Conservation (phyloP, 148 eudicot genomes). For the Heliosperma pusillum region DNA sequence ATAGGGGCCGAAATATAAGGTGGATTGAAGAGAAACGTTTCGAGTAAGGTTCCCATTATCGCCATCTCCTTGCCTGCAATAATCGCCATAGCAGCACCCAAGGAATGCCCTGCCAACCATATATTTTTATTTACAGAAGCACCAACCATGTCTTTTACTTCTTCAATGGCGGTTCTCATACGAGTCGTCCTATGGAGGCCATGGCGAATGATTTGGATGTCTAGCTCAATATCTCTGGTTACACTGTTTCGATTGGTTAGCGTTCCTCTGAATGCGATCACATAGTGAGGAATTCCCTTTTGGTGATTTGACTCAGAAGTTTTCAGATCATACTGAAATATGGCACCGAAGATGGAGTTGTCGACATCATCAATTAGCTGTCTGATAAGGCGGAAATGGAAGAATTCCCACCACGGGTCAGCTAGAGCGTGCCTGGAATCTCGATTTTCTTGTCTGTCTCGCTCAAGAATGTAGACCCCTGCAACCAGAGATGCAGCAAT, state of each 20-base stretch:
- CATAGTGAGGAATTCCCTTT: slow-evolving; percentile 45
- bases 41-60: slow-evolving; percentile 34
- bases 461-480: slow-evolving; percentile 64
- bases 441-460: slow-evolving; percentile 52
- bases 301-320: neutral
- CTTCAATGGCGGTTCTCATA: slow-evolving; percentile 29
- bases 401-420: slow-evolving; percentile 69
- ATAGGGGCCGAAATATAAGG: slow-evolving; percentile 53
- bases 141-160: slow-evolving; percentile 24
- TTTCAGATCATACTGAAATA: slow-evolving; percentile 40
- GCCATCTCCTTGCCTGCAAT: slow-evolving; percentile 54
- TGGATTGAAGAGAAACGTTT: slow-evolving; percentile 72
- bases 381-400: slow-evolving; percentile 37
- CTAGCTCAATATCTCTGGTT: slow-evolving; percentile 44
- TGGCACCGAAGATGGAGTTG: slow-evolving; percentile 52
- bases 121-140: slow-evolving; percentile 17
- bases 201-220: slow-evolving; percentile 33
- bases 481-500: slow-evolving; percentile 68
- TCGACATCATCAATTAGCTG: slow-evolving; percentile 44
- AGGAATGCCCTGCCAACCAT: slow-evolving; percentile 77
- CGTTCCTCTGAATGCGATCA: slow-evolving; percentile 75
- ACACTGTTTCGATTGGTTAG: slow-evolving; percentile 33
- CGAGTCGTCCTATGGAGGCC: slow-evolving; percentile 43
- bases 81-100: slow-evolving; percentile 71
- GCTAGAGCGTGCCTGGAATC: slow-evolving; percentile 47